Evolutionary conservation across 345 rosid species (phyloP), one percentile per base, ranked within the genome.

Genomic region (Turnera subulata): DNA sequence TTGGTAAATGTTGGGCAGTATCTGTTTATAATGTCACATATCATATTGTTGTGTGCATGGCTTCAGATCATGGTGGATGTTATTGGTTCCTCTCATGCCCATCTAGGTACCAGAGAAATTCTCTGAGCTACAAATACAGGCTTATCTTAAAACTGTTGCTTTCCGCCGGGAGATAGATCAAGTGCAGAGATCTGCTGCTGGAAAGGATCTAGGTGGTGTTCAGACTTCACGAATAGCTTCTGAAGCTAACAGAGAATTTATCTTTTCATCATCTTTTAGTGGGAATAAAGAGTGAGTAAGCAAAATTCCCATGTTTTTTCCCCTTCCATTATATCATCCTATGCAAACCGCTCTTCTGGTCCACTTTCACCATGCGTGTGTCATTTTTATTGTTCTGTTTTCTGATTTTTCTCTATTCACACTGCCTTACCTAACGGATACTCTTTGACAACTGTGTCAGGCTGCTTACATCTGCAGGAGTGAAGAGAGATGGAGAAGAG

Each of bases 71-170:
- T 62, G 33, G 20, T 26, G 15, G 33, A 51, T 46, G 63, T 61
- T 22, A 53, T 61, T 62, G 25, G 22, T 59, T 46, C 56, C 22
- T 71, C 46, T 68, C 25, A 33, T 74, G 53, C 22, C 49, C 43
- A 13, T 73, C 42, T 75, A 93, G 97, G 88, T 84, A 39, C 97
- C 99, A 37, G 84, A 81, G 69, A 87, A 84, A 32, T 89, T 93
- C 62, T 93, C 97, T 6, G 96, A 89, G 77, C 74, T 93, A 58
- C 99, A 93, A 79, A 84, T 93, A 75, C 81, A 85, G 73, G 80
- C 99, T 62, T 93, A 93, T 55, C 97, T 93, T 65, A 89, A 89
- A 73, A 80, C 96, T 47, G 94, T 89, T 63, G 88, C 97, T 74
- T 86, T 89, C 70, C 97, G 99, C 42, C 94, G 92, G 38, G 96